These are phyloP conservation scores for Stevia rebaudiana DNA, from an alignment of 140 eudicot species.

Conservation along the genomic window DNA sequence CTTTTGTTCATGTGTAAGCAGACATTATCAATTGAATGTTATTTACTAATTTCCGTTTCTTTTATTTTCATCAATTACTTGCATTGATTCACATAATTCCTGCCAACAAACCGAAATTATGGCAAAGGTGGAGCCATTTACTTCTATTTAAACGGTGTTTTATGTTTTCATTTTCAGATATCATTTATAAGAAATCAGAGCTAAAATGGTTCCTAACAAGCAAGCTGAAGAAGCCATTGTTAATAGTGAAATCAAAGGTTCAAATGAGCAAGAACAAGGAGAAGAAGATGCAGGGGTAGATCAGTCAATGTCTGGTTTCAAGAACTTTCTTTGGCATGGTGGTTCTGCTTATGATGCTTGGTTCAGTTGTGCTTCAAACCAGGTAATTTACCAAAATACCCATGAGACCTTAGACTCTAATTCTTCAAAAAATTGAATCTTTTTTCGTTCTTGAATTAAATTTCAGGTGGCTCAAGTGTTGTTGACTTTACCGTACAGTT, in stretches of 20 bases:
- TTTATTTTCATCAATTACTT: slow-evolving; percentile 12
- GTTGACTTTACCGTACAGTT: slow-evolving; percentile 70
- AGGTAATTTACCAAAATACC: slow-evolving; percentile 36
- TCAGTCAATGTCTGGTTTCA: slow-evolving; percentile 47
- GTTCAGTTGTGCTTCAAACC: slow-evolving; percentile 81
- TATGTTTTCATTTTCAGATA: slow-evolving; percentile 29
- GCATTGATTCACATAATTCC: slow-evolving; percentile 20
- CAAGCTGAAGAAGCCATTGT: slow-evolving; percentile 63
- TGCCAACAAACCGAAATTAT: slow-evolving; percentile 32
- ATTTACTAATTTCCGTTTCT: not conserved
- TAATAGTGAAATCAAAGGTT: slow-evolving; percentile 38
- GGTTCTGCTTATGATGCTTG: slow-evolving; percentile 88
- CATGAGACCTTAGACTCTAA: not conserved
- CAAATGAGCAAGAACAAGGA: slow-evolving; percentile 27
- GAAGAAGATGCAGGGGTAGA: slow-evolving; percentile 35
- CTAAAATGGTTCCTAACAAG: slow-evolving; percentile 41
- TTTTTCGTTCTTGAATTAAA: slow-evolving; percentile 14
- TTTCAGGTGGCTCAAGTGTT: slow-evolving; percentile 80
- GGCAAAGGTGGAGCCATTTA: slow-evolving; percentile 18
- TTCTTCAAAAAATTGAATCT: not conserved
- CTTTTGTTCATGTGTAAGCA: slow-evolving; percentile 15
- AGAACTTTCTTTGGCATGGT: slow-evolving; percentile 73
- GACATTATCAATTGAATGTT: slow-evolving; percentile 1
- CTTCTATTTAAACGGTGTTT: not conserved
- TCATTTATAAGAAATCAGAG: slow-evolving; percentile 10